These are phyloP conservation scores for Penicillium simplicissimum DNA, from an alignment of 495 filamentous ascomycete genomes.

Conservation along the genomic window DNA sequence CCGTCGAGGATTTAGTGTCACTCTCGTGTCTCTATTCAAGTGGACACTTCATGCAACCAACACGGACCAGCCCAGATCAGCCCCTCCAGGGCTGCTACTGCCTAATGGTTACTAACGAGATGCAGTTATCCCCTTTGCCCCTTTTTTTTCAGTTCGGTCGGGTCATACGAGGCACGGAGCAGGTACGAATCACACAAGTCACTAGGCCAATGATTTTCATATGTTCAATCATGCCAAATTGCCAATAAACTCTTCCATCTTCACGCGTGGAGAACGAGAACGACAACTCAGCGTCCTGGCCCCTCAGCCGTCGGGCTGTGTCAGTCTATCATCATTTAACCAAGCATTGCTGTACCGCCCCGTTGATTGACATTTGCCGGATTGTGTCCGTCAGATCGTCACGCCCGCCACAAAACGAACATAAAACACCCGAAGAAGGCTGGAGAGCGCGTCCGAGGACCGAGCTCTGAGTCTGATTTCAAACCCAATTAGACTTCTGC, in stretches of 20 bases:
- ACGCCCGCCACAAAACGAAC: no score
- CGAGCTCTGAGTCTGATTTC: constrained; percentile 10
- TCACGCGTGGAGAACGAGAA: constrained; percentile 8
- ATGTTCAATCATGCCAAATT: neutral
- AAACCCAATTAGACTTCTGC: constrained; percentile 12
- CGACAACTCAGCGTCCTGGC: neutral
- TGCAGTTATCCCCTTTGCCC: constrained; percentile 9
- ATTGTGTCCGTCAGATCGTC: neutral
- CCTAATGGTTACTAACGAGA: neutral
- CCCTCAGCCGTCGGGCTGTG: neutral
- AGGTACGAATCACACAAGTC: neutral
- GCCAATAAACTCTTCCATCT: neutral
- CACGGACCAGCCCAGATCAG: neutral
- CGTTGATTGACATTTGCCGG: constrained; percentile 1
- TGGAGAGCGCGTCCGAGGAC: neutral
- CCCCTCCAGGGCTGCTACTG: neutral
- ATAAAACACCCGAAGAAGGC: neutral
- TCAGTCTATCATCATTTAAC: constrained; percentile 16
- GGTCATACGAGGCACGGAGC: constrained; percentile 8
- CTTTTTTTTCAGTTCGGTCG: constrained; percentile 17
- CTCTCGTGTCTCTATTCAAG: neutral
- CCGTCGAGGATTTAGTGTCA: neutral
- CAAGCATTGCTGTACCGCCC: neutral
- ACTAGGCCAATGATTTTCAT: neutral
- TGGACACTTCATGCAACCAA: constrained; percentile 4